Conservation (phyloP, 345 rosid species). For the Corchorus olitorius region DNA sequence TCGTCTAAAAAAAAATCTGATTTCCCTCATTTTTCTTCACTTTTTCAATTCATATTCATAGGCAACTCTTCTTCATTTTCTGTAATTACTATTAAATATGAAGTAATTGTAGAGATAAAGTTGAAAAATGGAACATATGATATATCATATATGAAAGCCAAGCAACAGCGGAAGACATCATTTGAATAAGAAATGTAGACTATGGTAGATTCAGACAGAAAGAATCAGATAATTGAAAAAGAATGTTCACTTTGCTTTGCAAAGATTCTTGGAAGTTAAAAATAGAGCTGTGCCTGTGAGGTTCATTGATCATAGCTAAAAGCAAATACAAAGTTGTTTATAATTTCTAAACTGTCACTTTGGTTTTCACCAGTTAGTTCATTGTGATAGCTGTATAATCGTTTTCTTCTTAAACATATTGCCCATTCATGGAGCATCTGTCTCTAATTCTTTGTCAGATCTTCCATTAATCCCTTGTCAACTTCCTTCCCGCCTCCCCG, state of each 20-base stretch:
- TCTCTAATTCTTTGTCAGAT: neutral
- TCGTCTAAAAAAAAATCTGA: no score
- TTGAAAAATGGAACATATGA: neutral
- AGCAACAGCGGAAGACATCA: neutral
- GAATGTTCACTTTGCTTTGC: neutral
- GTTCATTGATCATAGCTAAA: constrained; percentile 1
- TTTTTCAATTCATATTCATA: no score
- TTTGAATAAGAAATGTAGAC: neutral
- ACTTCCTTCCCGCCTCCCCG: neutral
- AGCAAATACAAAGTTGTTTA: constrained; percentile 9
- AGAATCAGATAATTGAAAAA: neutral
- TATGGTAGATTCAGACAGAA: neutral
- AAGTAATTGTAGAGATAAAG: no score
- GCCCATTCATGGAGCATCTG: neutral
- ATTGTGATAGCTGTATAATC: neutral
- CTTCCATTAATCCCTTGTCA: neutral
- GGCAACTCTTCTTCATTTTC: no score
- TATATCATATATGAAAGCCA: neutral
- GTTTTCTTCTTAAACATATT: neutral
- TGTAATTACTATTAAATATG: no score
- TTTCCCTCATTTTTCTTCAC: constrained; percentile 11
- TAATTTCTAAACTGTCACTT: constrained; percentile 9
- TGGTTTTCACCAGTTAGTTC: constrained; percentile 11
- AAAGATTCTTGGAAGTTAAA: neutral
- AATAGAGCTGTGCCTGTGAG: constrained; percentile 4